Percentiles rank a stretch among this genome's conserved stretches.
Evolutionary conservation across 345 rosid genomes (phyloP).

Genomic region (Streptanthus diversifolius): DNA sequence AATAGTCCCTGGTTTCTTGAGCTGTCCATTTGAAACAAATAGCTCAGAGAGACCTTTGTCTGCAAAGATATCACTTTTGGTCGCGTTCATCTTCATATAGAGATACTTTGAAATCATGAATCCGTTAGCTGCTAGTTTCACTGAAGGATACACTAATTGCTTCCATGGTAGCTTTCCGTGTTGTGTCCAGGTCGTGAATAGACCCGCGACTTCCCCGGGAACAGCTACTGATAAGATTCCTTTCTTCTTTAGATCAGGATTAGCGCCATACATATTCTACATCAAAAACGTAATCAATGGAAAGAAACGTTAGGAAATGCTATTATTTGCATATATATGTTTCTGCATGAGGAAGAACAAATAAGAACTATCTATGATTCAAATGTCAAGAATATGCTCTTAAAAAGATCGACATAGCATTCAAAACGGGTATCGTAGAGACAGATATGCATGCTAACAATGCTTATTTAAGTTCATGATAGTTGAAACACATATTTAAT

Average conservation of each 20-base stretch:
- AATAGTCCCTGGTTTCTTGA: conserved; percentile 36
- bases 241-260: conserved; percentile 32
- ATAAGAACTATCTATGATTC: background rate
- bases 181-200: conserved; percentile 47
- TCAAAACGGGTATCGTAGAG: too few species aligned
- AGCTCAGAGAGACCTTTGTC: conserved; percentile 50
- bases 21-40: conserved; percentile 38
- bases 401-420: too few species aligned
- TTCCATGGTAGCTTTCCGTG: conserved; percentile 57
- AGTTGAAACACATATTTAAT: too few species aligned
- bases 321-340: background rate
- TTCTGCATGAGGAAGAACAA: background rate
- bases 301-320: background rate
- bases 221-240: conserved; percentile 58
- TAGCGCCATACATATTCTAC: conserved; percentile 44
- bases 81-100: conserved; percentile 41
- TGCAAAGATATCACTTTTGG: conserved; percentile 38
- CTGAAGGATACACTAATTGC: conserved; percentile 44
- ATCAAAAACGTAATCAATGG: background rate
- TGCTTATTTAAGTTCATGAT: too few species aligned
- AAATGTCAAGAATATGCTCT: background rate
- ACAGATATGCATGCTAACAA: too few species aligned
- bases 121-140: conserved; percentile 37
- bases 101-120: conserved; percentile 51
- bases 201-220: conserved; percentile 61